Base-by-base conservation (phyloP, 2,329 filamentous ascomycete species). In the Diaporthe vexans region DNA sequence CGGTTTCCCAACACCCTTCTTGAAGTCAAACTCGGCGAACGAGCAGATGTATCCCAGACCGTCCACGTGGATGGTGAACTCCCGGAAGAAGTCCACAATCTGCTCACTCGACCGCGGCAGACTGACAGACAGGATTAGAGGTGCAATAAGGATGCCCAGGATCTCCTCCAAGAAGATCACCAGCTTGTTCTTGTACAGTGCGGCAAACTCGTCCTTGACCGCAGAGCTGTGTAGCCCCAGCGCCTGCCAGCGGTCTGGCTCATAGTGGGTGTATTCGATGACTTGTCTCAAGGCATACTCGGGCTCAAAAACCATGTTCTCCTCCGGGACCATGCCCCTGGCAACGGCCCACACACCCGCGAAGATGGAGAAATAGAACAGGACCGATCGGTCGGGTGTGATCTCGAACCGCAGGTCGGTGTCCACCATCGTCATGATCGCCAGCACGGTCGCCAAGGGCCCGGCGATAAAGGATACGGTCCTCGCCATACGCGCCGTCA, bases 21-120 rank as follows among this genome's bases (percentile, higher is more conserved):
- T 95, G 85, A 98, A 98, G 77, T 98, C 94, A 79, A 99, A 99
- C 48, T 98, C 95, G 4, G 97, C 97, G 84, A 98, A 98, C 1
- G 96, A 98, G 83, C 97, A 99, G 15, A 98, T 95, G 77, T 98
- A 96, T 29, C 97, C 97, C 48, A 99, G 89, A 0, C 97, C 97
- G 80, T 99, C 97, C 21, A 99, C 96, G 78, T 99, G 95, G 29
- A 99, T 92, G 0, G 97, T 98, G 78, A 98, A 98, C 81, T 99
- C 97, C 52, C 97, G 92, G 86, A 99, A 98, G 84, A 99, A 99
- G 84, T 99, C 97, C 74, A 98, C 93, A 76, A 99, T 93, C 74
- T 95, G 94, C 78, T 98, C 96, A 81, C 94, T 96, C 82, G 94
- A 97, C 78, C 92, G 93, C 0, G 95, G 95, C 46, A 98, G 88